phyloP scores from a whole-genome alignment of 1,284 basidiomycete genomes.

The Cryptococcus floricola region DNA sequence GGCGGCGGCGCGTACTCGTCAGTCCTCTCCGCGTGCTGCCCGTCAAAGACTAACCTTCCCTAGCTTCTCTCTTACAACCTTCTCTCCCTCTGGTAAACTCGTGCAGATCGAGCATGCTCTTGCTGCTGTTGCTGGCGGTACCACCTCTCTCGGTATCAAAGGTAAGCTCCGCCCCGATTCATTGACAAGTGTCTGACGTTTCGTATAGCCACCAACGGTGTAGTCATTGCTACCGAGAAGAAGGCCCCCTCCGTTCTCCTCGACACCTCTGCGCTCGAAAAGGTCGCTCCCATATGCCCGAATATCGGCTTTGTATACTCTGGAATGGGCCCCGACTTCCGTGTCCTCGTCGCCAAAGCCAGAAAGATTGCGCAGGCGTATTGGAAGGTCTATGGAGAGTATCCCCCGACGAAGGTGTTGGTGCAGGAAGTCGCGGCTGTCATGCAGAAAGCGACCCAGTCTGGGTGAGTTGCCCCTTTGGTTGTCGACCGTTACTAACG shows the following conservation, averaged over 20 bases:
- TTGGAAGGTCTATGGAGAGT: conserved; percentile 99
- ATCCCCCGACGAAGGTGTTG: conserved; percentile 93
- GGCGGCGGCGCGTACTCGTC: conserved; percentile 51
- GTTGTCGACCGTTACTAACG: background rate
- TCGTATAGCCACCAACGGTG: conserved; percentile 83
- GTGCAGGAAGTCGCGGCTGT: conserved; percentile 96
- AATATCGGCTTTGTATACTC: conserved; percentile 99
- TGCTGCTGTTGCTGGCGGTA: conserved; percentile 93
- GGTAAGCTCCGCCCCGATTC: conserved; percentile 56
- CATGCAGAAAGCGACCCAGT: conserved; percentile 99
- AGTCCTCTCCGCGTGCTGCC: conserved; percentile 14
- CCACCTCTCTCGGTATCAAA: conserved; percentile 97
- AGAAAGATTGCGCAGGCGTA: conserved; percentile 97
- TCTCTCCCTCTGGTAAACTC: conserved; percentile 96
- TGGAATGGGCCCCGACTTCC: conserved; percentile 98
- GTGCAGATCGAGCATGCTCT: conserved; percentile 99
- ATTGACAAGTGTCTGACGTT: too few relatives aligned
- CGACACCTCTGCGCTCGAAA: conserved; percentile 95
- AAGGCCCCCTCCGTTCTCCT: conserved; percentile 95
- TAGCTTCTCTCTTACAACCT: conserved; percentile 98
- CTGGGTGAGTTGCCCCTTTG: conserved; percentile 65
- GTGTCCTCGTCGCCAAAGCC: conserved; percentile 86
- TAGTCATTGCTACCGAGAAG: conserved; percentile 99
- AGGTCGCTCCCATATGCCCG: conserved; percentile 92
- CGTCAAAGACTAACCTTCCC: background rate